Base-by-base conservation (phyloP, 2,329 filamentous ascomycete species). In the Aspergillus sp. region DNA sequence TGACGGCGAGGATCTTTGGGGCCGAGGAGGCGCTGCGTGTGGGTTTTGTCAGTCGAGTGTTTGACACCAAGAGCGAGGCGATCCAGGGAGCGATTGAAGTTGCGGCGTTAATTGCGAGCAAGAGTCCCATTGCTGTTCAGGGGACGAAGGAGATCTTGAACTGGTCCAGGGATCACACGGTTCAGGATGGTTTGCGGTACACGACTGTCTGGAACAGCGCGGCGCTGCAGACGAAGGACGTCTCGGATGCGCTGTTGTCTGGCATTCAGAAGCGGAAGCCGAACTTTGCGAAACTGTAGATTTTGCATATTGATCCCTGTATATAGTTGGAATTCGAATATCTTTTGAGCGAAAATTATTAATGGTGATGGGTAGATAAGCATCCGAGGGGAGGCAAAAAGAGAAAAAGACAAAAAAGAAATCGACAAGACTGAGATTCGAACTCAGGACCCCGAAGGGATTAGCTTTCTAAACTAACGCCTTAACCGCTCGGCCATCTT, bases 121-220 rank as follows among this genome's bases (percentile, higher is more conserved):
- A 97, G 84, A 95, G 91, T 72, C 94, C 94, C 0, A 88, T 98
- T 23, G 93, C 92, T 1, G 91, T 94, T 66, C 87, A 92, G 80
- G 89, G 91, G 6, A 96, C 93, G 8, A 97, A 97, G 81, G 91
- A 95, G 79, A 78, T 96, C 64, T 74, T 97, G 72, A 93, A 95
- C 76, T 92, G 89, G 72, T 90, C 89, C 38, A 84, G 91, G 69
- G 93, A 96, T 76, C 87, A 93, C 74, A 83, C 84, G 2, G 87
- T 96, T 30, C 86, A 85, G 50, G 92, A 96, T 68, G 92, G 89
- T 51, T 79, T 98, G 74, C 86, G 87, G 61, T 97, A 97, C 77
- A 96, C 93, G 4, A 84, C 87, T 11, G 84, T 95, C 1, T 97
- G 93, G 94, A 98, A 98, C 73, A 85, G 87, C 69, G 90, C 88